Conservation (phyloP, 2,329 filamentous ascomycete species). For the Cephalotrichum gorgonifer region DNA sequence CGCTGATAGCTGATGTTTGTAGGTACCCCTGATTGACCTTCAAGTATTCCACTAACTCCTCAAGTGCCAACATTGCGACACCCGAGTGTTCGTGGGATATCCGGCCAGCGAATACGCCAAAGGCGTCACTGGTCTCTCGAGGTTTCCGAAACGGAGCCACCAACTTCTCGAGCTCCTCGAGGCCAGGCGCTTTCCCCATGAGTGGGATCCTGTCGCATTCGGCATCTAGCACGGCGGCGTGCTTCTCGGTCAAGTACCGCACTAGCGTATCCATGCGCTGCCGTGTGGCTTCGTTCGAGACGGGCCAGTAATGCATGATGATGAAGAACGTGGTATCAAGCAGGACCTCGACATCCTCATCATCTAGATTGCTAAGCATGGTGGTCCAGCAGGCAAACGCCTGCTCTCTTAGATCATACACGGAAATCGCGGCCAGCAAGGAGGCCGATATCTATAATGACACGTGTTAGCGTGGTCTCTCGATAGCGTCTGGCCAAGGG, state of each 20-base stretch:
- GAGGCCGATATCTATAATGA: conserved; percentile 78
- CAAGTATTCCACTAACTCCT: conserved; percentile 67
- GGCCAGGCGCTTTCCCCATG: conserved; percentile 56
- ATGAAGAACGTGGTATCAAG: conserved; percentile 86
- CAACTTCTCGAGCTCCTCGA: conserved; percentile 57
- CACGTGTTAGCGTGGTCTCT: conserved; percentile 43
- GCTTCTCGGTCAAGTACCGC: conserved; percentile 50
- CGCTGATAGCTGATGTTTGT: conserved; percentile 68
- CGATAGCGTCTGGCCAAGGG: neutral
- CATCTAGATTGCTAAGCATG: conserved; percentile 64
- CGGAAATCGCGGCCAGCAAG: conserved; percentile 70
- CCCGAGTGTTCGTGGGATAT: conserved; percentile 75
- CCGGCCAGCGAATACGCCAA: conserved; percentile 60
- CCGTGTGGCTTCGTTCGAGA: conserved; percentile 52
- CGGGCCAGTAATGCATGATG: conserved; percentile 69
- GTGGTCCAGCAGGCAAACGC: conserved; percentile 79
- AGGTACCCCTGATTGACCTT: conserved; percentile 64
- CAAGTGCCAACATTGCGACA: conserved; percentile 72
- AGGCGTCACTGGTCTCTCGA: conserved; percentile 38
- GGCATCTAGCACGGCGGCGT: conserved; percentile 50
- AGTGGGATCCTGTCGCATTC: conserved; percentile 71
- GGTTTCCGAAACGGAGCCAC: conserved; percentile 55
- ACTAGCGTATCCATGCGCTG: conserved; percentile 53
- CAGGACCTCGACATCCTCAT: conserved; percentile 68
- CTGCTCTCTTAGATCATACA: conserved; percentile 61